Evolutionary conservation across 306 rosid genomes (phyloP).

Genomic region (Medicago ruthenica): DNA sequence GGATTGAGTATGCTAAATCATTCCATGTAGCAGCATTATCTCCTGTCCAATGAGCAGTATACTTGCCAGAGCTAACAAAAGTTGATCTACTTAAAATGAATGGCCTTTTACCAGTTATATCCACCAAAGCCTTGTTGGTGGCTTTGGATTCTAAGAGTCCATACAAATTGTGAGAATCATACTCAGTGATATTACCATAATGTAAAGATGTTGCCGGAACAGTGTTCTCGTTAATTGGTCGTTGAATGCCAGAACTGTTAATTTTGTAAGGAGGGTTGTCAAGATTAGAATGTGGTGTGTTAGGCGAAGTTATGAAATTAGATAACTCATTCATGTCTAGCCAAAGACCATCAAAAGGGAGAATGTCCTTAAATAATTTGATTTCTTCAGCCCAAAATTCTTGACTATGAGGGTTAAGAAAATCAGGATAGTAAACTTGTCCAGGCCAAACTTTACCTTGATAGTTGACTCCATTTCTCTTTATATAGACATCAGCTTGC

Average conservation of each 20-base stretch:
- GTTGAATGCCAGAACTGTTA: constrained; percentile 50
- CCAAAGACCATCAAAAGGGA: constrained; percentile 89
- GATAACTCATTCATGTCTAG: constrained; percentile 87
- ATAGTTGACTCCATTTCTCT: constrained; percentile 70
- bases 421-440: constrained; percentile 78
- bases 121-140: constrained; percentile 63
- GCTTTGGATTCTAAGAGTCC: constrained; percentile 75
- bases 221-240: constrained; percentile 57
- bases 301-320: constrained; percentile 69
- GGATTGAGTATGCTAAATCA: constrained; percentile 80
- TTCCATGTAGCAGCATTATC: constrained; percentile 86
- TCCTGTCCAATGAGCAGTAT: constrained; percentile 96
- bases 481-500: constrained; percentile 70
- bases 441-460: constrained; percentile 95
- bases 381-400: constrained; percentile 74
- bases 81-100: constrained; percentile 85
- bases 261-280: constrained; percentile 87
- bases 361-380: constrained; percentile 55
- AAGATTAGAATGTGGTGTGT: constrained; percentile 58
- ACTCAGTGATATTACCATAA: constrained; percentile 71
- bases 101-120: constrained; percentile 80
- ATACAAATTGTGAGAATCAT: constrained; percentile 76
- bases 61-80: constrained; percentile 87
- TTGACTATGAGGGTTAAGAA: constrained; percentile 64
- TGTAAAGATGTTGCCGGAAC: constrained; percentile 72